Evolutionary conservation across 257 asterid genomes (phyloP).

Genomic region (Penstemon newberryi): DNA sequence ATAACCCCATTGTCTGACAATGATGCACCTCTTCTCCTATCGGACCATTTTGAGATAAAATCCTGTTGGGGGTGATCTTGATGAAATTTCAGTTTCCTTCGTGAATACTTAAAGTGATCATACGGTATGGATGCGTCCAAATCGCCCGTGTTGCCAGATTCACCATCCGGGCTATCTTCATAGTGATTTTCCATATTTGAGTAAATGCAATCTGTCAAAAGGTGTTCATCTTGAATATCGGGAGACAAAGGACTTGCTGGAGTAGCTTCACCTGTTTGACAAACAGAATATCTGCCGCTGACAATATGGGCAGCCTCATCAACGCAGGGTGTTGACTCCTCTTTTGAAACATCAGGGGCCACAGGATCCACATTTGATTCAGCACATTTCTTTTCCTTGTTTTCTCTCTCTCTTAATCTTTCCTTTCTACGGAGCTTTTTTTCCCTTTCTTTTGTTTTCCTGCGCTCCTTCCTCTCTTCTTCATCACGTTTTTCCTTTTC

Average conservation of each 20-base stretch:
- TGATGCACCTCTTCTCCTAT: conserved; percentile 46
- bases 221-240: conserved; percentile 48
- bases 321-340: conserved; percentile 39
- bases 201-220: conserved; percentile 46
- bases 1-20: conserved; percentile 50
- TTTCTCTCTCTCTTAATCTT: conserved; percentile 83
- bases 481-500: conserved; percentile 98
- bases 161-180: conserved; percentile 54
- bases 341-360: conserved; percentile 44
- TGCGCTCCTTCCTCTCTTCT: conserved; percentile 78
- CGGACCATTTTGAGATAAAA: conserved; percentile 55
- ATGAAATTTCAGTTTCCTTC: conserved; percentile 58
- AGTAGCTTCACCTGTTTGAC: conserved; percentile 57
- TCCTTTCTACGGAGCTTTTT: conserved; percentile 93
- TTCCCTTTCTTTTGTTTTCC: conserved; percentile 85
- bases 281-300: conserved; percentile 44
- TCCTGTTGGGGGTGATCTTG: conserved; percentile 53
- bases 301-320: conserved; percentile 46
- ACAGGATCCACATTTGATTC: conserved; percentile 42
- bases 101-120: conserved; percentile 55
- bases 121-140: conserved; percentile 41
- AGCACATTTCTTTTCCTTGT: conserved; percentile 55
- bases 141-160: conserved; percentile 42
- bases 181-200: conserved; percentile 47
- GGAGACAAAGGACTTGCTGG: conserved; percentile 54